Evolutionary conservation across 2,329 filamentous ascomycete genomes (phyloP).

Genomic region (Tolypocladium tropicale): DNA sequence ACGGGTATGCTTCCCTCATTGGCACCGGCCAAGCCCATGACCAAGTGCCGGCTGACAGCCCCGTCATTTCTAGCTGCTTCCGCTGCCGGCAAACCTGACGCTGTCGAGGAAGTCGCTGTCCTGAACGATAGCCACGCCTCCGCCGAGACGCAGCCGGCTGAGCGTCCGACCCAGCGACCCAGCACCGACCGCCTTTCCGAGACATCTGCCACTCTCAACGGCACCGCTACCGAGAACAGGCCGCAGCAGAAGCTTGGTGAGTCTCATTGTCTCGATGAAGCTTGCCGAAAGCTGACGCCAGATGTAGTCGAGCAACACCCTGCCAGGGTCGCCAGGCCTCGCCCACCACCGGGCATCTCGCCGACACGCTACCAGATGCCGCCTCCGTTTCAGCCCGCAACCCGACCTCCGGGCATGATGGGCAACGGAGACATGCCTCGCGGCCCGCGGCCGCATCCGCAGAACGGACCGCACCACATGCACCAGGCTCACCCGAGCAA

Average conservation of each 20-base stretch:
- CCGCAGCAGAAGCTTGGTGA: slow-evolving; percentile 7
- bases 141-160: slow-evolving; percentile 1
- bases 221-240: slow-evolving; percentile 3
- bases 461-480: slow-evolving; percentile 24
- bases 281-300: slow-evolving; percentile 2
- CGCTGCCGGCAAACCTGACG: neutral
- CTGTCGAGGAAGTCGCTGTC: neutral
- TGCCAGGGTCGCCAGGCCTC: slow-evolving; percentile 10
- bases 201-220: neutral
- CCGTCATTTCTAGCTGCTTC: neutral
- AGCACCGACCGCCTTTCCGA: slow-evolving; percentile 4
- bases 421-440: slow-evolving; percentile 22
- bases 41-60: neutral
- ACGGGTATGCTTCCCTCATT: slow-evolving; percentile 1
- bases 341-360: slow-evolving; percentile 20
- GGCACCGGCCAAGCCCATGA: neutral
- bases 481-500: slow-evolving; percentile 45
- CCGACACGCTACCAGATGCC: slow-evolving; percentile 31
- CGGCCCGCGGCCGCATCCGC: slow-evolving; percentile 19
- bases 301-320: slow-evolving; percentile 7
- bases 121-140: neutral
- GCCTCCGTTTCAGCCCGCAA: slow-evolving; percentile 28
- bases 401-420: slow-evolving; percentile 16
- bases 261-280: neutral
- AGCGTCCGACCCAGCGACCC: neutral